Percentiles rank a stretch among this genome's conserved stretches.
Evolutionary conservation across 148 eudicot genomes (phyloP).

Genomic region (Vaccinium vitisidaea): DNA sequence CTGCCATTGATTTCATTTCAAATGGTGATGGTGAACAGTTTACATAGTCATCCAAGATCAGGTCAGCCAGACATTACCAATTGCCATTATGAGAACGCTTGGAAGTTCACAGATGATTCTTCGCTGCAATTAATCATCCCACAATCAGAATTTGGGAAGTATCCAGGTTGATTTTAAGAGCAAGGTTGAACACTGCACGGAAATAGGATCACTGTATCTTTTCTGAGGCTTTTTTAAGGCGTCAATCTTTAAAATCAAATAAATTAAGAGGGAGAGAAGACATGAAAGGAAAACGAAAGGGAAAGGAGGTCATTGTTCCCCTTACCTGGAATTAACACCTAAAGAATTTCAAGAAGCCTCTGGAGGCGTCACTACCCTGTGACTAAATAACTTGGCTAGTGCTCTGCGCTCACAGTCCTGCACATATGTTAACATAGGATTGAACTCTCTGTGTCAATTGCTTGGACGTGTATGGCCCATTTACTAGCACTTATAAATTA

Average conservation of each 20-base stretch:
- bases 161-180: not conserved
- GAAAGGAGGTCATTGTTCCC: not conserved
- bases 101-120: not conserved
- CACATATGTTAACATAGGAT: slow-evolving; percentile 12
- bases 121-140: slow-evolving; percentile 1
- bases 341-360: slow-evolving; percentile 20
- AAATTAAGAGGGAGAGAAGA: not conserved
- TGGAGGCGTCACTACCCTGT: slow-evolving; percentile 29
- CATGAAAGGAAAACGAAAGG: not conserved
- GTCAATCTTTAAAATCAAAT: not conserved
- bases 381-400: slow-evolving; percentile 51
- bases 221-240: not conserved
- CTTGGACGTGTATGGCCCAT: not conserved
- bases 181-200: not conserved
- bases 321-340: slow-evolving; percentile 12
- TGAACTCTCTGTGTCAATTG: not conserved
- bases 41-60: not conserved
- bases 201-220: not conserved
- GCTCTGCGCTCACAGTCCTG: slow-evolving; percentile 71
- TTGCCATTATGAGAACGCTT: not conserved
- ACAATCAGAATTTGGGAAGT: not conserved
- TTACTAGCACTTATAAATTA: too few species aligned
- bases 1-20: not conserved
- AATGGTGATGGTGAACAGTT: not conserved
- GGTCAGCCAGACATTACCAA: not conserved